These are phyloP conservation scores for Hibiscus syriacus DNA, from an alignment of 345 rosid genomes.

Conservation along the genomic window DNA sequence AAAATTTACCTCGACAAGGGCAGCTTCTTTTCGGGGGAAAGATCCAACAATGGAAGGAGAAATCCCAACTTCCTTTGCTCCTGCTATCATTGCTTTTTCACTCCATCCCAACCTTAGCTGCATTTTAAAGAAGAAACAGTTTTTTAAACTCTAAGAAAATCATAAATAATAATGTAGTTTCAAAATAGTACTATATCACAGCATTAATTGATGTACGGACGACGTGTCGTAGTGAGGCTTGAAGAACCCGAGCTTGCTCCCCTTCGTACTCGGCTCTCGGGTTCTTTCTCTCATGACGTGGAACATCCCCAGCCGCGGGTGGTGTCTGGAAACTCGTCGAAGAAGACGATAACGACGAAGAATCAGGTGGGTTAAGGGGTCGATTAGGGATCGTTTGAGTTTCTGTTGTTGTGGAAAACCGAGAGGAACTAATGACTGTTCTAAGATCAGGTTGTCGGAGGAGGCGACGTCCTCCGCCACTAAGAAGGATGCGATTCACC, in stretches of 20 bases:
- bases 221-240: slow-evolving; percentile 77
- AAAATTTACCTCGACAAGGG: slow-evolving; percentile 66
- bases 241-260: slow-evolving; percentile 73
- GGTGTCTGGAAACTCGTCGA: slow-evolving; percentile 16
- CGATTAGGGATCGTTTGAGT: slow-evolving; percentile 26
- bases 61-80: slow-evolving; percentile 76
- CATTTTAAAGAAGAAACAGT: not conserved
- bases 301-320: slow-evolving; percentile 30
- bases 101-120: slow-evolving; percentile 76
- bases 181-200: not conserved
- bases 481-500: slow-evolving; percentile 39
- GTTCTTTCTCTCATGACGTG: slow-evolving; percentile 30
- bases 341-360: slow-evolving; percentile 24
- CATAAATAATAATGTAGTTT: not conserved
- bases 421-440: slow-evolving; percentile 14
- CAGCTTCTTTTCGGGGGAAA: slow-evolving; percentile 81
- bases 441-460: slow-evolving; percentile 20
- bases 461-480: slow-evolving; percentile 10
- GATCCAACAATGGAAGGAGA: slow-evolving; percentile 91
- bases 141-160: not conserved
- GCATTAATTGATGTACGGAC: slow-evolving; percentile 25
- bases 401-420: slow-evolving; percentile 32
- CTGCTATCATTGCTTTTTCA: slow-evolving; percentile 85
- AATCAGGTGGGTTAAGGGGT: slow-evolving; percentile 26
- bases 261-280: slow-evolving; percentile 52